Base-by-base conservation (phyloP, 176 grass and related monocot species). In the Cocos nucifera region DNA sequence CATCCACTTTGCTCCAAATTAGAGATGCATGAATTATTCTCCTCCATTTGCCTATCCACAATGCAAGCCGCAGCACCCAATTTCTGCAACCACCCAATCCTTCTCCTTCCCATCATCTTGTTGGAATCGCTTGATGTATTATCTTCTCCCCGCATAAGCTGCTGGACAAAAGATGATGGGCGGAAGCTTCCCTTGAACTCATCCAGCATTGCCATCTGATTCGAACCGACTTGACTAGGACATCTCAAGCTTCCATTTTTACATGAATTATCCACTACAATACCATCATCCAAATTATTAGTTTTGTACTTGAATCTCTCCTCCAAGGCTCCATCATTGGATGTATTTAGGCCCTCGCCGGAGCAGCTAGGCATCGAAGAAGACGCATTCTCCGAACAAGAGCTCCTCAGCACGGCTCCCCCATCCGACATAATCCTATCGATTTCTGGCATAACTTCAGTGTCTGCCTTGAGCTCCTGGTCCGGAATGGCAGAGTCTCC, bases 21-120 rank as follows among this genome's bases (percentile, higher is more conserved):
- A 2, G 82, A 89, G 14, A 81, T 72, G 53, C 73, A 81, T 20
- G 76, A 78, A 69, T 77, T 67, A 6, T 65, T 56, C 9, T 99
- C 84, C 25, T 81, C 71, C 5, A 19, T 61, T 50, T 49, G 82
- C 59, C 63, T 59, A 30, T 89, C 79, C 32, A 71, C 53, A 54
- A 79, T 24, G 67, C 76, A 73, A 62, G 59, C 52, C 0, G 57
- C 69, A 26, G 65, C 60, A 15, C 88, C 94, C 15, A 99, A 59
- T 76, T 75, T 86, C 35, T 67, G 78, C 17, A 93, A 59, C 94
- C 94, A 99, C 4, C 79, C 70, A 15, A 73, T 77, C 64, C 77
- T 79, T 66, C 77, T 85, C 66, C 25, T 86, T 16, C 17, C 62
- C 1, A 35, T 19, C 50, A 10, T 55, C 48, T 67, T 72, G 52